Conservation (phyloP, 1,139 yeast genomes). For the Geotrichum restrictum region DNA sequence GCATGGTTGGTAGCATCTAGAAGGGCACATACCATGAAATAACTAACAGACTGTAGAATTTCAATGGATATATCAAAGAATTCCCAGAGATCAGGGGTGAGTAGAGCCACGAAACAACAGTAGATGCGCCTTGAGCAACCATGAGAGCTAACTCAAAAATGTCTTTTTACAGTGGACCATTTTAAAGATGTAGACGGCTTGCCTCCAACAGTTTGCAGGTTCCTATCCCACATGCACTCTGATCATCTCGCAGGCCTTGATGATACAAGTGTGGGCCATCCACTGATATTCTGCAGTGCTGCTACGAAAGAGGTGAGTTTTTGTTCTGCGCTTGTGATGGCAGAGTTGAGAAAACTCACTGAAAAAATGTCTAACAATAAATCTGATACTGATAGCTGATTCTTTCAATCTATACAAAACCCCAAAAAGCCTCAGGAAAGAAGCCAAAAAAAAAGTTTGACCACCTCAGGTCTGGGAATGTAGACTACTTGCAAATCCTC, state of each 20-base stretch:
- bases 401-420: background rate
- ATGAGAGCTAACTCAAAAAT: background rate
- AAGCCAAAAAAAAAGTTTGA: slow-evolving; percentile 25
- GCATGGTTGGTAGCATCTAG: no score
- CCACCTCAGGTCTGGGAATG: slow-evolving; percentile 37
- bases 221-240: slow-evolving; percentile 55
- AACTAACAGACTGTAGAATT: slow-evolving; percentile 19
- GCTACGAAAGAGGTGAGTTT: slow-evolving; percentile 42
- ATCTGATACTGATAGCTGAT: no score
- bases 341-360: no score
- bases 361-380: no score
- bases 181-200: slow-evolving; percentile 32
- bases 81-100: slow-evolving; percentile 38
- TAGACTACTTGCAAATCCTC: slow-evolving; percentile 29
- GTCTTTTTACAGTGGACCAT: slow-evolving; percentile 44
- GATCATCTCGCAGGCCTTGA: slow-evolving; percentile 56
- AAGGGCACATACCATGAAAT: no score
- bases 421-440: slow-evolving; percentile 19
- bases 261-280: slow-evolving; percentile 40
- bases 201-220: slow-evolving; percentile 34
- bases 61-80: slow-evolving; percentile 36
- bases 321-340: no score
- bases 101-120: no score
- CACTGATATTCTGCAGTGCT: slow-evolving; percentile 48
- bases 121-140: background rate